Conservation (phyloP, 768 basidiomycete species). For the Amanita pallidorosea region DNA sequence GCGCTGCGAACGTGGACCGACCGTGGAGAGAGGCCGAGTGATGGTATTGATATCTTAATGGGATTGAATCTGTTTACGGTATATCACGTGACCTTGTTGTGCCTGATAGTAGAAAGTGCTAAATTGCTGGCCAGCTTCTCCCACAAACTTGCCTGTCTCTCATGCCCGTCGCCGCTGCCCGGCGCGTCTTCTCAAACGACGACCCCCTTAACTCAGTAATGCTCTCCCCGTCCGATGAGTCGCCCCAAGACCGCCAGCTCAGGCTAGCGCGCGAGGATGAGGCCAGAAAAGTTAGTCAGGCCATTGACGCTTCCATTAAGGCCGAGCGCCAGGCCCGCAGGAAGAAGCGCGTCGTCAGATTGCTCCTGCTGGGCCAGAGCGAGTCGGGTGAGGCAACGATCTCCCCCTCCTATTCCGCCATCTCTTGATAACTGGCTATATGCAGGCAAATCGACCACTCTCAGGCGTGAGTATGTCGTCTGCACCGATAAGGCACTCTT, state of each 20-base stretch:
- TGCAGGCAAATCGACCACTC: conserved; percentile 70
- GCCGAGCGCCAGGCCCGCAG: conserved; percentile 48
- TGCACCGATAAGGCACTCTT: not conserved
- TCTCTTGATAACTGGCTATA: conserved; percentile 1
- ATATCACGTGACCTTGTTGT: conserved; percentile 4
- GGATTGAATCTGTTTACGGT: not conserved
- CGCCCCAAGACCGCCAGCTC: conserved; percentile 41
- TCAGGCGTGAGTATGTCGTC: conserved; percentile 50
- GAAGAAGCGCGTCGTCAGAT: conserved; percentile 61
- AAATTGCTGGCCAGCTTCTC: conserved; percentile 11
- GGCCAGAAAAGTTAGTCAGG: conserved; percentile 50
- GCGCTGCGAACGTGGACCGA: conserved; percentile 25
- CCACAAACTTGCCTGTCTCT: conserved; percentile 14
- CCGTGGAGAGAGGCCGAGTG: conserved; percentile 33
- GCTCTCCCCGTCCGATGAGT: conserved; percentile 58
- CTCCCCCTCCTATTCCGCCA: conserved; percentile 2
- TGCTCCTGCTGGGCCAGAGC: conserved; percentile 73
- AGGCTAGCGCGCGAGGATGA: conserved; percentile 56
- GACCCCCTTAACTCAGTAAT: conserved; percentile 63
- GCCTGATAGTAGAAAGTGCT: conserved; percentile 4
- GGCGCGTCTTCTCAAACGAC: conserved; percentile 12
- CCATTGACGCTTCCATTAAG: conserved; percentile 68
- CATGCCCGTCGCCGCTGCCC: conserved; percentile 22
- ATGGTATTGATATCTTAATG: not conserved
- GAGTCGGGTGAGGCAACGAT: conserved; percentile 46